Evolutionary conservation across 345 rosid species (phyloP), one percentile per base, ranked within the genome.

Genomic region (Lepidium aucheri): DNA sequence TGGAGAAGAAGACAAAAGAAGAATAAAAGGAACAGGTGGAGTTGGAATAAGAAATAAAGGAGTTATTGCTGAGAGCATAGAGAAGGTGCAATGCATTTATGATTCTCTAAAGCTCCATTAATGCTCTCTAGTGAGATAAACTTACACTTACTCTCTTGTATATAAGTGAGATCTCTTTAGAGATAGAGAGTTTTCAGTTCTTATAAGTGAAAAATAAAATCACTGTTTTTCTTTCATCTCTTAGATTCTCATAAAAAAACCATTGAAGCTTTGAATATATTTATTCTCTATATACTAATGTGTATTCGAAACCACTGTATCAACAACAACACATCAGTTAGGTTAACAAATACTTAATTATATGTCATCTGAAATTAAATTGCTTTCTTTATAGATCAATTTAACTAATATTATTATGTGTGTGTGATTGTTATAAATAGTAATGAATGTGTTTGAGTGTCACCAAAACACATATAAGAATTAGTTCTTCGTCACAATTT

Each of bases 1-100:
- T 34, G 64, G n/a, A 28, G 61, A 52, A 30, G 41, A 65, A 8
- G 63, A 66, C 60, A 53, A 70, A 8, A 13, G 69, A 69, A 15
- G 60, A 63, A 65, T 65, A 68, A 76, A 67, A 73, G 32, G 73
- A 55, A 33, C 74, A 76, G 33, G 64, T 63, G 46, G 41, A 61
- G 46, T 76, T 44, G 69, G 62, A 54, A 76, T 72, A 45, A 72
- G 60, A 38, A 72, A 66, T n/a, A 65, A 66, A 8, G 79, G 84
- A 90, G 94, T 90, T 79, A 90, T 79, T 88, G 89, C 83, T 65
- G 82, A 80, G 86, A 71, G 76, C 70, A 70, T 76, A 59, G 90
- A 87, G 91, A 74, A 77, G 91, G 79, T 87, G 90, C 77, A 65
- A 41, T 12, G 90, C 89, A 93, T 90, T 93, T 80, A 90, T 89